Base-by-base conservation (phyloP, 2,329 filamentous ascomycete genomes). In the Boeremia exigua region DNA sequence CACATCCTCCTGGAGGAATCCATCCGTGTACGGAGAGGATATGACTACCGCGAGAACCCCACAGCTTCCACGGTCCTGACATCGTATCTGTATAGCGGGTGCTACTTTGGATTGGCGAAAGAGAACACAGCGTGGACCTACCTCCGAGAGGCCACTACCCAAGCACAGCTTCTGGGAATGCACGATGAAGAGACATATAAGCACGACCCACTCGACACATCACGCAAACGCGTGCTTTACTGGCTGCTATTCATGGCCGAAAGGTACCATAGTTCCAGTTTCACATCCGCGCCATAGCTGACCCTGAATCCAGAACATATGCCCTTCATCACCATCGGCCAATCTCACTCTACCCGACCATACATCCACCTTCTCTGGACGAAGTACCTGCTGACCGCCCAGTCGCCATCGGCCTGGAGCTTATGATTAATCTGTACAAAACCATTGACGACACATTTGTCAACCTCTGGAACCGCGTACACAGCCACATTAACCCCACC, bases 221-320 rank as follows among this genome's bases (percentile, higher is more conserved):
- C 85, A 17, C 82, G 83, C 49, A 80, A 81, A 32, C 78, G 83
- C 52, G 77, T 84, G 10, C 77, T 86, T 7, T 88, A 86, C 67
- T 88, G 86, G 86, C 77, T 86, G 36, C 74, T 88, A 9, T 86
- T 87, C 63, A 80, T 87, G 29, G 84, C 84, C 0, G 86, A 88
- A 72, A 80, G 83, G 82, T 84, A 72, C 37, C 32, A 51, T 12
- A 28, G 7, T 47, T 27, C 47, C 19, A 38, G 6, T 42, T 25
- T 47, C 25, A n/a, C 34, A 17, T 34, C 29, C 25, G 5, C 19
- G 36, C 36, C 30, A 25, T 12, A 33, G 53, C 53, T 56, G 32
- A 56, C 48, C 19, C 30, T 8, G 32, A 46, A 10, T 39, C 43
- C 56, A 88, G 87, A 60, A 85, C 84, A 5, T 87, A 86, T 65